Evolutionary conservation across 2,329 filamentous ascomycete genomes (phyloP), one percentile per base, ranked within the genome.

Genomic region (Verticillium tricorpus): DNA sequence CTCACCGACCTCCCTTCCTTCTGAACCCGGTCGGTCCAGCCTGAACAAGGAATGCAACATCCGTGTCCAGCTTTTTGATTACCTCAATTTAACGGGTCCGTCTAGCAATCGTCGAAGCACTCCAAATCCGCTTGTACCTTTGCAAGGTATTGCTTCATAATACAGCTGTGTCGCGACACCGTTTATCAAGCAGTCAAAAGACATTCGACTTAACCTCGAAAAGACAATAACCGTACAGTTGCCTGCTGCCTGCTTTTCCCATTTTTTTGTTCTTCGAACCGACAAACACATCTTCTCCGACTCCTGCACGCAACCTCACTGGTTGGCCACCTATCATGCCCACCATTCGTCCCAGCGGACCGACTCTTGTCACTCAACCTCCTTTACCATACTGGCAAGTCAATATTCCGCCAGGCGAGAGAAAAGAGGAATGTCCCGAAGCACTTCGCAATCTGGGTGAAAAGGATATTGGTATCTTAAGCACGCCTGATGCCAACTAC

Each of bases 311-410:
- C 45, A 19, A 28, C 19, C 8, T 6, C n/a, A 19, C 45, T 11
- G 28, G 3, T 52, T 25, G 19, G 22, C 9, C 9, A 11, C 5
- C 9, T 8, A 25, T 19, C 19, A 52, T 52, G 45, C 45, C 45
- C 19, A 22, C 22, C n/a, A 22, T 52, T 12, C 45, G 45, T 9
- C 19, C 45, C 19, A 52, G 22, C 45, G 45, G 45, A 5, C 45
- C 45, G 8, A 52, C 11, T 4, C 9, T 52, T 25, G 45, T 52
- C 45, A 52, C 19, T 11, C n/a, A 52, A 9, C 2, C 45, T 9
- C 11, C 58, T 31, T 34, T 78, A 67, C 88, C 89, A 0, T 96
- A 89, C 78, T 97, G 93, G 93, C 89, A 94, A 65, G 82, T 90
- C 74, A 97, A 97, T 73, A 78, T 96, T 17, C 86, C 90, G 0